A percentile compares a stretch with the other conserved stretches of the same genome.
These are phyloP conservation scores for Lignosus rhinocerotis DNA, from an alignment of 1,284 basidiomycete genomes.

Conservation along the genomic window DNA sequence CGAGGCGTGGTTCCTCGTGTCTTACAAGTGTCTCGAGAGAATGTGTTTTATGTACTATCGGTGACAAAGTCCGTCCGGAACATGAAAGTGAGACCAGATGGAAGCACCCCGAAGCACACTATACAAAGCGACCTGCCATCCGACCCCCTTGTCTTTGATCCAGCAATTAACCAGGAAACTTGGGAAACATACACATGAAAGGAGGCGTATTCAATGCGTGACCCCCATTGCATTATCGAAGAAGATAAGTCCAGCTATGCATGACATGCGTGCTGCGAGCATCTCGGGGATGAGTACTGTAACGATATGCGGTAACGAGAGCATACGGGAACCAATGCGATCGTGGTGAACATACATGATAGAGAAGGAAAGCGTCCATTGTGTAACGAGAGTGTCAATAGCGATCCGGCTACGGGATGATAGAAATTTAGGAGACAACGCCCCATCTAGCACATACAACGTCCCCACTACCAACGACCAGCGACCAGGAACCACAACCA, in stretches of 20 bases:
- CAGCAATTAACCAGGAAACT: background rate
- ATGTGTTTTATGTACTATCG: too few species aligned
- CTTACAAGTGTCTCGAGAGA: background rate
- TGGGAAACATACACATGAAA: background rate
- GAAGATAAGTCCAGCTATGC: background rate
- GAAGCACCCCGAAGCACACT: too few species aligned
- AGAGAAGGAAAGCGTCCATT: background rate
- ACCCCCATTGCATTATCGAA: conserved; percentile 3
- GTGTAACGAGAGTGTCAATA: conserved; percentile 21
- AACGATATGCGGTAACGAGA: conserved; percentile 10
- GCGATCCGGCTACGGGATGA: conserved; percentile 6
- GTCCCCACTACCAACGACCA: background rate
- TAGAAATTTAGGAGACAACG: too few species aligned
- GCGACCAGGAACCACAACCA: background rate
- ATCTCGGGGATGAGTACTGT: conserved; percentile 14
- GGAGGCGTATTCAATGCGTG: background rate
- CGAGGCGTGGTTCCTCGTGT: conserved; percentile 23
- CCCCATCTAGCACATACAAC: background rate
- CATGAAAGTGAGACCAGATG: too few species aligned
- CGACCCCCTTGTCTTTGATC: background rate
- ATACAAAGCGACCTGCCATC: too few species aligned
- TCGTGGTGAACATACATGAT: background rate
- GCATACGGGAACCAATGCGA: conserved; percentile 7
- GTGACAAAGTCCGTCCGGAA: too few species aligned
- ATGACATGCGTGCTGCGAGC: background rate